These are phyloP conservation scores for Isoetes taiwanensis DNA, from an alignment of 75 land plant species.

Conservation along the genomic window DNA sequence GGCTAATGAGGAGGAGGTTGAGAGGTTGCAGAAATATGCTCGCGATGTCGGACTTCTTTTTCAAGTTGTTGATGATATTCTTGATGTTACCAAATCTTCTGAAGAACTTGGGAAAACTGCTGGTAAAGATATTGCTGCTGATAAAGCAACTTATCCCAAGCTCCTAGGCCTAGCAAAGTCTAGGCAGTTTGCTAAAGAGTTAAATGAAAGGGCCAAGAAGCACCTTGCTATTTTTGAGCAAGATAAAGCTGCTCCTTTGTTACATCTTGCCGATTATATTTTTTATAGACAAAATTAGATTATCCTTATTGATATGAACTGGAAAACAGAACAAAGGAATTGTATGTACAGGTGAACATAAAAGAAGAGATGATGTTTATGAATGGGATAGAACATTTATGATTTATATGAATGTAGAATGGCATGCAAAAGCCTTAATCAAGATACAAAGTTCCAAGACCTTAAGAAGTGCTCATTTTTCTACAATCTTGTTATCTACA, in stretches of 20 bases:
- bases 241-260: conserved; percentile 19
- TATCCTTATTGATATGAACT: too few relatives aligned
- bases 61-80: conserved; percentile 34
- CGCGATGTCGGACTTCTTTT: conserved; percentile 49
- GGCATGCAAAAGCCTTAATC: too few relatives aligned
- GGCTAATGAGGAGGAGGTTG: conserved; percentile 39
- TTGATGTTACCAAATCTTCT: conserved; percentile 32
- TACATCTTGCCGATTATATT: conserved; percentile 30
- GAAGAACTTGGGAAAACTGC: conserved; percentile 41
- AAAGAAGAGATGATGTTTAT: too few relatives aligned
- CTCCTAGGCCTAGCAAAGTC: conserved; percentile 29
- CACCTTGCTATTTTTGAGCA: conserved; percentile 26
- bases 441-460: too few relatives aligned
- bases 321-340: too few relatives aligned
- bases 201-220: conserved; percentile 14
- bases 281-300: conserved; percentile 28
- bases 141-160: conserved; percentile 38
- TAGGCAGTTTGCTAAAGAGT: conserved; percentile 19
- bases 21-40: conserved; percentile 37
- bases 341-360: too few relatives aligned
- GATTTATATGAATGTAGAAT: too few relatives aligned
- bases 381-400: too few relatives aligned
- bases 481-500: too few relatives aligned
- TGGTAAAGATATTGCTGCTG: conserved; percentile 17
- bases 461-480: too few relatives aligned